Evolutionary conservation across 2,329 filamentous ascomycete genomes (phyloP).

Genomic region (Hortaea sp.): DNA sequence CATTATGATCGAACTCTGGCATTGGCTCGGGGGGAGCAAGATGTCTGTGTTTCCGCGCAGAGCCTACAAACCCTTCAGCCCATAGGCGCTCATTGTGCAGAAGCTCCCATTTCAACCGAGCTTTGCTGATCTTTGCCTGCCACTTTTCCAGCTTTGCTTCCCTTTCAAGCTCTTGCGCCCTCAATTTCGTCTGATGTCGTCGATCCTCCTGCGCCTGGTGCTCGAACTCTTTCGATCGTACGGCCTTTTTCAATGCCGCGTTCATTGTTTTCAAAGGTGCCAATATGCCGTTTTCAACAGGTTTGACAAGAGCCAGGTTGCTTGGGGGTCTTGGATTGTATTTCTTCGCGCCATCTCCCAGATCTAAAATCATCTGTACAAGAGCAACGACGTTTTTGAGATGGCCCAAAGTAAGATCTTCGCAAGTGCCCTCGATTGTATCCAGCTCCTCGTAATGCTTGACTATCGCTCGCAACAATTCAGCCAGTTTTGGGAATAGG

Average conservation of each 20-base stretch:
- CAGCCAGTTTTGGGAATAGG: slow-evolving; percentile 17
- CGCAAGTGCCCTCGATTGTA: background rate
- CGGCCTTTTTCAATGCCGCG: slow-evolving; percentile 5
- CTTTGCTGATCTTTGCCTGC: background rate
- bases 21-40: slow-evolving; percentile 8
- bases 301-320: slow-evolving; percentile 8
- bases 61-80: slow-evolving; percentile 8
- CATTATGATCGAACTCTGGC: slow-evolving; percentile 29
- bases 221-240: background rate
- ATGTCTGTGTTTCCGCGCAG: slow-evolving; percentile 10
- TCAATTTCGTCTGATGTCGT: slow-evolving; percentile 1
- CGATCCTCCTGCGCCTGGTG: slow-evolving; percentile 1
- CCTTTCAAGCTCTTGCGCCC: background rate
- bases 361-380: slow-evolving; percentile 10
- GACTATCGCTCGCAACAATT: slow-evolving; percentile 10
- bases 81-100: slow-evolving; percentile 14
- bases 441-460: slow-evolving; percentile 11
- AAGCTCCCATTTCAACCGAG: slow-evolving; percentile 11
- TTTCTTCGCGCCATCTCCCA: slow-evolving; percentile 8
- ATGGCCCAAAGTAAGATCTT: slow-evolving; percentile 9
- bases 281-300: slow-evolving; percentile 10
- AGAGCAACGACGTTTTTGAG: slow-evolving; percentile 8
- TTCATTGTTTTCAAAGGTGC: slow-evolving; percentile 9
- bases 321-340: slow-evolving; percentile 9
- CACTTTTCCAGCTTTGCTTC: slow-evolving; percentile 5